Base-by-base conservation (phyloP, 345 rosid species). In the Eutrema heterophyllum region DNA sequence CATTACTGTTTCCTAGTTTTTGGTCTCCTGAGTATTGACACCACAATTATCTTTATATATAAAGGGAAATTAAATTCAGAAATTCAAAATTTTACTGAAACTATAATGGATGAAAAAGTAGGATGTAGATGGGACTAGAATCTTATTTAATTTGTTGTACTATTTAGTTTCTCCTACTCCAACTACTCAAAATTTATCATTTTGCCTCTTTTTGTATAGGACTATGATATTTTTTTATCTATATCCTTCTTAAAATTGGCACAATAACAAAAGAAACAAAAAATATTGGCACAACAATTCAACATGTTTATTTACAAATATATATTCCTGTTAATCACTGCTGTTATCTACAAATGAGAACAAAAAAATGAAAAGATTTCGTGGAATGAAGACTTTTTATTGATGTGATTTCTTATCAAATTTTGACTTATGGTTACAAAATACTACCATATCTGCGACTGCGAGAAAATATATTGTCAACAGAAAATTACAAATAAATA, bases 1-100 rank as follows among this genome's bases (percentile, higher is more conserved):
- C 18, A 46, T 30, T 56, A 35, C 30, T 48, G 59, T 48, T 51
- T 74, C 43, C 66, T 66, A 36, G 51, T 55, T 38, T 43, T 18
- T 55, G 78, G 78, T 74, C 78, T 74, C 78, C 78, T 57, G 14
- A 38, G 35, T 40, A 74, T 66, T 66, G 72, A 57, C 67, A 74
- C n/a, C 51, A 67, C 38, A 39, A 12, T 3, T 49, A 38, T 57
- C 45, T 49, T 57, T 56, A 29, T 16, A 56, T 44, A 27, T 36
- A 66, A 74, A 18, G 8, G 60, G 78, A 57, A 57, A 57, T 27
- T 18, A 64, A 67, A 35, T 44, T 64, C 50, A 73, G 24, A 64
- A 66, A 59, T 74, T 57, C 32, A 36, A 27, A 46, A 57, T 32
- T 36, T 73, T 46, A 29, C 24, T 54, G 64, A 73, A 56, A 73